Base-by-base conservation (phyloP, 352 stramenopile genomes). In the Phytophthora nicotianae region DNA sequence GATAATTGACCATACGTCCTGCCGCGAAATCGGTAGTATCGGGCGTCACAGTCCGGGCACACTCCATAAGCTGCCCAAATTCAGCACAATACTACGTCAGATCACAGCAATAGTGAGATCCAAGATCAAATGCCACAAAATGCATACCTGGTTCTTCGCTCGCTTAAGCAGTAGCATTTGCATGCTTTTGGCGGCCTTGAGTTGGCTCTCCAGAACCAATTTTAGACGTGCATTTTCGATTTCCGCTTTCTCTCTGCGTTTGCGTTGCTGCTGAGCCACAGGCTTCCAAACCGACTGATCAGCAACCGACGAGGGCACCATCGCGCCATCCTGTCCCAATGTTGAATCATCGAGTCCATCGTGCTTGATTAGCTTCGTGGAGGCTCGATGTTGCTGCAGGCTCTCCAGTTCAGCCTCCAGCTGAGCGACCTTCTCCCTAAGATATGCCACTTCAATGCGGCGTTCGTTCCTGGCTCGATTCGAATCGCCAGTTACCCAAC, bases 401-500 rank as follows among this genome's bases (percentile, higher is more conserved):
- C n/a, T 17, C 47, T 73, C 51, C 11, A 81, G 17, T 19, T 65
- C 49, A 3, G 60, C 41, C 45, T 82, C 74, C 24, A 82, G 50
- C 29, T 78, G 70, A 10, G 43, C 48, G 16, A 82, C 71, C 56
- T 74, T 73, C 53, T 77, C 63, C 29, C 42, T 62, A 11, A 81
- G 40, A 46, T 81, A 79, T n/a, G 70, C 61, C 37, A 81, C 67
- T 45, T 81, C 73, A 48, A 79, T 70, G 17, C 66, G 49, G 4
- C 73, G 73, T 23, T 76, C 73, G 38, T 81, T 74, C 32, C 73
- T 70, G 17, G 71, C 73, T 3, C 68, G 66, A 43, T 79, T 79
- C 7, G 67, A 71, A 43, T 79, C 65, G 21, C 65, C 65, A 4
- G 60, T 69, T 19, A 57, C 59, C 65, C 65, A 73, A 42, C 53